These are phyloP conservation scores for Trichoderma reesei DNA, from an alignment of 495 filamentous ascomycete species.

Conservation along the genomic window DNA sequence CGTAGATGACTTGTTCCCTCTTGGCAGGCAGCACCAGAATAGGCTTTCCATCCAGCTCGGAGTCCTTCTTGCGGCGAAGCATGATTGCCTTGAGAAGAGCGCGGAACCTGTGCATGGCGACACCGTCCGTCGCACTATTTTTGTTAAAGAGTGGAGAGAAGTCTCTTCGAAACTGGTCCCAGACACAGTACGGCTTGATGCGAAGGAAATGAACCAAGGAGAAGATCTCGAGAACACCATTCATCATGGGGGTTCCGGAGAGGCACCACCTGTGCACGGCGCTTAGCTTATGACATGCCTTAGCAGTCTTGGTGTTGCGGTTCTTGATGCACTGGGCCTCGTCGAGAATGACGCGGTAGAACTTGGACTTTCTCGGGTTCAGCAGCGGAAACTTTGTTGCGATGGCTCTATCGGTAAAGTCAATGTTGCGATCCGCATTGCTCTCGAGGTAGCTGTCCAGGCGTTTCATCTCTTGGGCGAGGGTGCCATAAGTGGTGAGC, in stretches of 20 bases:
- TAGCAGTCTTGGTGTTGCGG: slow-evolving; percentile 53
- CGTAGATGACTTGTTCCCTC: slow-evolving; percentile 52
- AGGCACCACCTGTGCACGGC: slow-evolving; percentile 70
- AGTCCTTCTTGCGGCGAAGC: slow-evolving; percentile 75
- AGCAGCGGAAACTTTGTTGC: slow-evolving; percentile 47
- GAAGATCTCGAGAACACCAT: slow-evolving; percentile 72
- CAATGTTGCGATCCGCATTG: slow-evolving; percentile 16
- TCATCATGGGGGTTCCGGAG: slow-evolving; percentile 94
- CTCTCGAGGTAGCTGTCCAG: slow-evolving; percentile 17
- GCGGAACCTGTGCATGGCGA: slow-evolving; percentile 63
- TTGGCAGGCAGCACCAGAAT: slow-evolving; percentile 69
- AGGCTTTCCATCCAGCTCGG: slow-evolving; percentile 74
- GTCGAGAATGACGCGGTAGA: slow-evolving; percentile 81
- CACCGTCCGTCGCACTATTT: slow-evolving; percentile 24
- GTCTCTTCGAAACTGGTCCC: slow-evolving; percentile 43
- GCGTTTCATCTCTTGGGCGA: slow-evolving; percentile 59
- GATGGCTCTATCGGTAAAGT: slow-evolving; percentile 19
- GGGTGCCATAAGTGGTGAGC: slow-evolving; percentile 79
- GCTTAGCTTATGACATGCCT: slow-evolving; percentile 51
- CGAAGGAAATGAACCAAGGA: slow-evolving; percentile 72
- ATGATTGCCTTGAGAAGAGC: slow-evolving; percentile 76
- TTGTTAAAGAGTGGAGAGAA: slow-evolving; percentile 20
- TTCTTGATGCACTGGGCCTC: slow-evolving; percentile 97
- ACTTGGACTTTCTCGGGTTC: slow-evolving; percentile 49
- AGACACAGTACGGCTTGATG: slow-evolving; percentile 69